Evolutionary conservation across 1,139 yeast species (phyloP), one percentile per base, ranked within the genome.

Genomic region (Zhuliangozyma parablackwelliae): DNA sequence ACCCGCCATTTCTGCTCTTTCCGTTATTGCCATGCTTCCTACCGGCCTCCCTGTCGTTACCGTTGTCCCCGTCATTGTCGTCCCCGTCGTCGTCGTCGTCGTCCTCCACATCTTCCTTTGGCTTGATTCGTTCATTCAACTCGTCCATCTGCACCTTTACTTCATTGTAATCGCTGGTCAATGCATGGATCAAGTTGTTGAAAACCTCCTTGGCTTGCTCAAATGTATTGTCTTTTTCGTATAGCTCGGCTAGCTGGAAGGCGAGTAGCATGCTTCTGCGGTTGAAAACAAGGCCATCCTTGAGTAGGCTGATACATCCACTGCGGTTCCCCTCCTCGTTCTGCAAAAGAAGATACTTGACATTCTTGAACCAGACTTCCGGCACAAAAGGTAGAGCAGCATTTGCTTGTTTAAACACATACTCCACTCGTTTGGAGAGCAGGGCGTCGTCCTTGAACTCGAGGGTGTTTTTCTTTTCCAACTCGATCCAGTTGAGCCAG

Each of bases 341-440:
- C 21, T 43, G 44, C 32, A 49, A 46, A 20, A 62, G 47, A 51
- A 62, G 56, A 47, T 56, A 69, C 36, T 61, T 60, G 36, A 50
- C 55, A 45, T 56, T 88, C 40, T 82, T 81, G 57, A 80, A 89
- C 97, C 97, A 92, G 28, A 86, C 61, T 52, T 87, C 95, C 0
- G 97, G 88, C 31, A 75, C 78, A 57, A 84, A 87, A 24, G 87
- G 73, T 49, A 87, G 65, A 33, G 75, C 62, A 52, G 82, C 80
- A 8, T 82, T 67, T 1, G 95, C 81, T 55, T 87, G 89, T 49
- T 76, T 75, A 59, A 77, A 87, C 21, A 83, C 86, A 56, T 81
- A 86, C 38, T 75, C 76, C n/a, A 89, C 68, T 50, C 98, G 72
- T 35, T 71, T 69, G 29, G 71, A 65, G 23, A 81, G 59, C 6